Base-by-base conservation (phyloP, 2,329 filamentous ascomycete species). In the Fusarium sublunatum region DNA sequence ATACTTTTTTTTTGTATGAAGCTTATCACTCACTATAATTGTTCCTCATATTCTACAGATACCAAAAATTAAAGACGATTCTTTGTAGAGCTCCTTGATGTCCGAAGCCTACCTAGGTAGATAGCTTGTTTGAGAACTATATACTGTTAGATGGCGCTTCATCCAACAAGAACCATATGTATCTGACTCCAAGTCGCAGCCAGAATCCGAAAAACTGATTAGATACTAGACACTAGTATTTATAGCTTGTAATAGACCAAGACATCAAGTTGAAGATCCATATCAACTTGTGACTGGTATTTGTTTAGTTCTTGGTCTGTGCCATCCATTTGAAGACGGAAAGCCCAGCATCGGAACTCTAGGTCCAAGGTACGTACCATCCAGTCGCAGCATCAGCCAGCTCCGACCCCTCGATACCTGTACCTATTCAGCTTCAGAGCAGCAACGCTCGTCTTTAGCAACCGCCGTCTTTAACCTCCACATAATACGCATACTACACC, bases 381-480 rank as follows among this genome's bases (percentile, higher is more conserved):
- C 19, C 19, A 19, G 59, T 58, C 53, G 54, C 51, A 52, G 61
- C 24, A 25, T 51, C 29, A 55, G 40, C 38, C 26, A 49, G 44
- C 52, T 64, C 47, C 50, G 19, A 61, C 45, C 63, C 59, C 63
- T 67, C 57, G 50, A 59, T 42, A 19, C 19, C 19, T 19, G 19
- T 3, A 19, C 19, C 19, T 19, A 38, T 53, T 25, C 34, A 58
- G 41, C 48, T 54, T 40, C 48, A 22, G 42, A 52, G 25, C 44
- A 57, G 32, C 28, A 53, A 49, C 26, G 19, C 44, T 36, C 47
- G 15, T 34, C 29, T 19, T 50, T 15, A 8, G 24, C 42, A 34
- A 36, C 26, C 28, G n/a, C 29, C 28, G 26, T 43, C 36, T 24
- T 41, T 13, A 34, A 24, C 22, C 11, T 15, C 19, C 24, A 11